A percentile compares a stretch with the other conserved stretches of the same genome.
These are phyloP conservation scores for Bipolaris gigantea DNA, from an alignment of 2,329 filamentous ascomycete species.

Conservation along the genomic window DNA sequence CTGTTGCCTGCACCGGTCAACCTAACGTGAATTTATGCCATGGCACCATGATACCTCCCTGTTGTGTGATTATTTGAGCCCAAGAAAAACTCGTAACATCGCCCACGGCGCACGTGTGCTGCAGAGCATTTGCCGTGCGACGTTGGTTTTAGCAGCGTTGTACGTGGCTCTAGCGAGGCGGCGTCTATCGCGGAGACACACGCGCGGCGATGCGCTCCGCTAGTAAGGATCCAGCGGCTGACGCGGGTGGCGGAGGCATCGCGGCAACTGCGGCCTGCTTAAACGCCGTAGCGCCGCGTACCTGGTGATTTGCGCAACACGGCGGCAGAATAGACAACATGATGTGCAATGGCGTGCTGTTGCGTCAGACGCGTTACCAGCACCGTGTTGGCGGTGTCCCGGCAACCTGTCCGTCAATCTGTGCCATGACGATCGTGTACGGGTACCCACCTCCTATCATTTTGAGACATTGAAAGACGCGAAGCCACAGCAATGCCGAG, in stretches of 20 bases:
- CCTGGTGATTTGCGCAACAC: slow-evolving; percentile 4
- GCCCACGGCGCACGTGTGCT: not conserved
- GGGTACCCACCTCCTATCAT: not conserved
- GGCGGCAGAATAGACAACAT: slow-evolving; percentile 2
- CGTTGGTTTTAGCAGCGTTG: slow-evolving; percentile 23
- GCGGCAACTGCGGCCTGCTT: slow-evolving; percentile 11
- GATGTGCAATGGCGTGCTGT: slow-evolving; percentile 4
- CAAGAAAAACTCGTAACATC: not conserved
- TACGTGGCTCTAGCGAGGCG: slow-evolving; percentile 18
- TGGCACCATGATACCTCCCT: not conserved
- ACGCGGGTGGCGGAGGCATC: slow-evolving; percentile 14
- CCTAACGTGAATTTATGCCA: not conserved
- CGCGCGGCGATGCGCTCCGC: slow-evolving; percentile 12
- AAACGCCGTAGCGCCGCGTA: slow-evolving; percentile 14
- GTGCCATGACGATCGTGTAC: not conserved
- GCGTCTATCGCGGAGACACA: slow-evolving; percentile 14
- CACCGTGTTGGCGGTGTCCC: slow-evolving; percentile 20
- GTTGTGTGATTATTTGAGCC: not conserved
- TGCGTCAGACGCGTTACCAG: slow-evolving; percentile 8
- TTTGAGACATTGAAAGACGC: not conserved
- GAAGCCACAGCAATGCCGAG: not conserved
- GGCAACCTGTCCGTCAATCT: slow-evolving; percentile 7
- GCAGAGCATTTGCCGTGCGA: slow-evolving; percentile 4
- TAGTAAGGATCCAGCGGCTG: slow-evolving; percentile 16
- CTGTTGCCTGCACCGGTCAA: not conserved